Evolutionary conservation across 1,284 basidiomycete genomes (phyloP), one percentile per base, ranked within the genome.

Genomic region (Cystobasidium slooffiae): DNA sequence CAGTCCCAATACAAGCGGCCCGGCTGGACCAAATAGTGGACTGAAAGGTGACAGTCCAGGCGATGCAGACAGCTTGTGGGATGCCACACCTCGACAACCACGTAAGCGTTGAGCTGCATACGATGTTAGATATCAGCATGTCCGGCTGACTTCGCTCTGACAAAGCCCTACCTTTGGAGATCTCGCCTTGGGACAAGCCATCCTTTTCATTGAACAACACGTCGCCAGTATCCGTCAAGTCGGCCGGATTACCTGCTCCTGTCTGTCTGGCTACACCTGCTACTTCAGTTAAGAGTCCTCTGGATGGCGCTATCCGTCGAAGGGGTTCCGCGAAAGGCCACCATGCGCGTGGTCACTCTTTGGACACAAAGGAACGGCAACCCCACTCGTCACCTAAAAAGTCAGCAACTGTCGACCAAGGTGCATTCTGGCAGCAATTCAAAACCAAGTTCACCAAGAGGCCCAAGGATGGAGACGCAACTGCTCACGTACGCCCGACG

Each of bases 361-460:
- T 49, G 20, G 44, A 63, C 14, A n/a, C 2, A 6, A 47, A 16
- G 5, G 20, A 12, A 10, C 18, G 24, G 0, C 44, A 46, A 63
- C 22, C 3, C 2, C 14, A 20, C 47, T 51, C 47, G 6, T 63
- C 61, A n/a, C 12, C 22, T n/a, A 14, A 8, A 12, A 63, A 37
- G n/a, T 1, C 9, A 20, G 47, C 20, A 49, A 31, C 47, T n/a
- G 6, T 24, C 51, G 64, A 66, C 14, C 16, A 53, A 20, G 37
- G 64, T 8, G 49, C 64, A 31, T 66, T 66, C 31, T 66, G 64
- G 64, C 18, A 22, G 43, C 64, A 66, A 55, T 12, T 66, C 1
- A 66, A 53, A 37, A 2, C 18, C 37, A 66, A 53, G n/a, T 66
- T 66, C 49, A n/a, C 3, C 6, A 66, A 53, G 22, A 53, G 22